Evolutionary conservation across 2,329 filamentous ascomycete species (phyloP).

Genomic region (Phaeoacremonium minimum): DNA sequence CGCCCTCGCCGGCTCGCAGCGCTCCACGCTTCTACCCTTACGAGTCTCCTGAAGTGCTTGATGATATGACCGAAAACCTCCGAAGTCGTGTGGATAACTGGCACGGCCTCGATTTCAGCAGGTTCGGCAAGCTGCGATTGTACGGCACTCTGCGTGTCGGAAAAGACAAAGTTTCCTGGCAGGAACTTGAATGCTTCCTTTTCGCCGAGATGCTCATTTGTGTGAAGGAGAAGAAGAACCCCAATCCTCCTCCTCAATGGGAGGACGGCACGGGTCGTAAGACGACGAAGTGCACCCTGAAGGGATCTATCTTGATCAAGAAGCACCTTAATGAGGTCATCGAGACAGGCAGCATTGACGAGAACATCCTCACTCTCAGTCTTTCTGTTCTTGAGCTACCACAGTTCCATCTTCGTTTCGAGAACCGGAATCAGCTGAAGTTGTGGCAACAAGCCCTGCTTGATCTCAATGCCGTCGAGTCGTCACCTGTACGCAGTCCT

Average conservation of each 20-base stretch:
- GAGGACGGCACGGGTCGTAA: slow-evolving; percentile 59
- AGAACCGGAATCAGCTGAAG: slow-evolving; percentile 78
- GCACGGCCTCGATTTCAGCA: slow-evolving; percentile 91
- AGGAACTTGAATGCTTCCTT: slow-evolving; percentile 93
- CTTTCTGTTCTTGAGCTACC: slow-evolving; percentile 89
- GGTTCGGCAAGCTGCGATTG: slow-evolving; percentile 86
- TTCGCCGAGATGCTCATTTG: slow-evolving; percentile 99
- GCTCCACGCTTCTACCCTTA: slow-evolving; percentile 63
- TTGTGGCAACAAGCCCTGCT: slow-evolving; percentile 84
- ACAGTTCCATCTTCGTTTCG: slow-evolving; percentile 89
- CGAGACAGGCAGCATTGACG: slow-evolving; percentile 67
- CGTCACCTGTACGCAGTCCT: slow-evolving; percentile 59
- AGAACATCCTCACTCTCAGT: slow-evolving; percentile 81
- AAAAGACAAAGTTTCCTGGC: slow-evolving; percentile 95
- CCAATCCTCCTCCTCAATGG: slow-evolving; percentile 52
- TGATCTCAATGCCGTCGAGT: slow-evolving; percentile 73
- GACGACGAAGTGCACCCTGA: slow-evolving; percentile 76
- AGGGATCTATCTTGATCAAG: slow-evolving; percentile 97
- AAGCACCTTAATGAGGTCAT: slow-evolving; percentile 89
- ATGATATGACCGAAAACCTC: slow-evolving; percentile 82
- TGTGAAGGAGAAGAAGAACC: slow-evolving; percentile 89
- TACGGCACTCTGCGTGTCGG: slow-evolving; percentile 89
- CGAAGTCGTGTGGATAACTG: slow-evolving; percentile 92
- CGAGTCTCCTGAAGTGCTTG: slow-evolving; percentile 71
- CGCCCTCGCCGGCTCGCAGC: slow-evolving; percentile 55